A percentile compares a stretch with the other conserved stretches of the same genome.
These are phyloP conservation scores for Cucumis melo DNA, from an alignment of 306 rosid species.

Conservation along the genomic window DNA sequence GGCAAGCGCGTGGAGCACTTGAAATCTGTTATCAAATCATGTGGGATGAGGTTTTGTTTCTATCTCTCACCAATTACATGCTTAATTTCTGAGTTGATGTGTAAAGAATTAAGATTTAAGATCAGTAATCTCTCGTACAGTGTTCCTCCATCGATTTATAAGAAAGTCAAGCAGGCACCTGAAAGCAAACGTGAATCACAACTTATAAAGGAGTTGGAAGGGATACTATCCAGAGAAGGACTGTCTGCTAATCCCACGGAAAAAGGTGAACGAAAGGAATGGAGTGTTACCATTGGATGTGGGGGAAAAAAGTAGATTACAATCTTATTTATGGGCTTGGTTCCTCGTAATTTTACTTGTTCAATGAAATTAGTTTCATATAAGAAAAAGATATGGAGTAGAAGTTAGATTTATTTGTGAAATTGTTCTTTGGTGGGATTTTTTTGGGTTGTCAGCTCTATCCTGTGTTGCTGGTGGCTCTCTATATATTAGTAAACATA, in stretches of 20 bases:
- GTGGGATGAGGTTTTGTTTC: conserved; percentile 78
- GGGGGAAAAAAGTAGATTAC: background rate
- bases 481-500: background rate
- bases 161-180: conserved; percentile 74
- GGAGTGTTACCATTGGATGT: background rate
- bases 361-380: background rate
- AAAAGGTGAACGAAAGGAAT: conserved; percentile 45
- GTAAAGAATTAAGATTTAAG: conserved; percentile 15
- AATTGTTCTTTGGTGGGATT: background rate
- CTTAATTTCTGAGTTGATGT: conserved; percentile 12
- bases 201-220: conserved; percentile 72
- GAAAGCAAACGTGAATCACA: conserved; percentile 76
- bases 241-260: conserved; percentile 71
- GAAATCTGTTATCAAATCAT: conserved; percentile 82
- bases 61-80: conserved; percentile 11
- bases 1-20: conserved; percentile 83
- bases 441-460: background rate
- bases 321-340: background rate
- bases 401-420: background rate
- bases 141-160: conserved; percentile 70
- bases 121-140: conserved; percentile 30
- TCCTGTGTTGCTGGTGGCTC: background rate
- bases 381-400: background rate
- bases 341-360: background rate
- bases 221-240: conserved; percentile 77